Base-by-base conservation (phyloP, 257 asterid species). In the Nicotiana tomentosiformis region DNA sequence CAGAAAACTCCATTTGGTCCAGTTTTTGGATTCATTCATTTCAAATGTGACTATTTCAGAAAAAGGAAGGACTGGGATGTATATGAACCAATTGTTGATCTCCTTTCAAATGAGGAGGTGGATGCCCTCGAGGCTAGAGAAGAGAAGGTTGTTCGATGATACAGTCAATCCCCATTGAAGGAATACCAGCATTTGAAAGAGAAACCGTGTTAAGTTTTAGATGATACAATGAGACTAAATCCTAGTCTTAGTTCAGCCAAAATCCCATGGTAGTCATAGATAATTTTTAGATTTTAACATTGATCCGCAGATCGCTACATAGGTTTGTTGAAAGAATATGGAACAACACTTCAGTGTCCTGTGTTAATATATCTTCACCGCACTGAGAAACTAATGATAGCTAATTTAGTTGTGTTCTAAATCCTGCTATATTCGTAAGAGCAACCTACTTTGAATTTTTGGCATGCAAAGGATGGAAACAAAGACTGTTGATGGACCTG, bases 31-130 rank as follows among this genome's bases (percentile, higher is more conserved):
- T 76, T 51, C 26, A 51, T 51, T 76, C 26, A 51, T 51, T 76
- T 51, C 43, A 26, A 14, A 76, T 76, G 46, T 76, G 43, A 49
- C 43, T 35, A 14, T 20, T 81, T 43, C 90, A 96, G 99, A 89
- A 93, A 90, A 90, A 90, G 93, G 89, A 94, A 90, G 86, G 98
- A 96, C 83, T 90, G 98, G 97, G 98, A 94, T 78, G 88, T 85
- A 35, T 96, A 90, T 76, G 96, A 92, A 80, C 97, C 99, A 74
- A 84, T 90, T 67, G 97, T 96, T 17, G 94, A 93, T 93, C 90
- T 91, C 82, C 85, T 96, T 62, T 93, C 97, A 35, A 91, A 90
- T 57, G 98, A 91, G 83, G 97, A 96, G 87, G 93, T 96, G 46
- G 98, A 91, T 35, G 96, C 97, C 78, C 92, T 93, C 2, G 96